These are phyloP conservation scores for Nothopassalora personata DNA, from an alignment of 2,329 filamentous ascomycete genomes.

Conservation along the genomic window DNA sequence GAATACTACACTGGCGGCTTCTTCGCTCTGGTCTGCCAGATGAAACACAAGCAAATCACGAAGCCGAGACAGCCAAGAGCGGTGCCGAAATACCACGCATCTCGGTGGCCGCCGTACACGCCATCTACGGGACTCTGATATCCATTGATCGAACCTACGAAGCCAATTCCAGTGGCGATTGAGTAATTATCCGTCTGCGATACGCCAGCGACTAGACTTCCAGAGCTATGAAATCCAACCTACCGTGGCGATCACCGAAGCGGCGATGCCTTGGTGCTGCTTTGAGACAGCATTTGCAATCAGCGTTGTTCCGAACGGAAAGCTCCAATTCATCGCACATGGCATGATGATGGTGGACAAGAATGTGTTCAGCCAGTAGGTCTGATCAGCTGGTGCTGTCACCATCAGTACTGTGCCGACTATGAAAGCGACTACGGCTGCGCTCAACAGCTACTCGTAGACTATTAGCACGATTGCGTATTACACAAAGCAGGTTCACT, in stretches of 20 bases:
- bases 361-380: constrained; percentile 59
- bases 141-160: constrained; percentile 56
- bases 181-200: constrained; percentile 55
- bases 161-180: constrained; percentile 58
- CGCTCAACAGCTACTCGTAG: constrained; percentile 23
- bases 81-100: constrained; percentile 6
- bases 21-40: constrained; percentile 3
- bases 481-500: background rate
- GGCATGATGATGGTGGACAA: constrained; percentile 53
- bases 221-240: background rate
- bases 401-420: constrained; percentile 34
- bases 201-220: background rate
- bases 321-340: constrained; percentile 60
- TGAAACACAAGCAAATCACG: constrained; percentile 4
- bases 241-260: constrained; percentile 52
- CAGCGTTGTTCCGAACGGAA: constrained; percentile 56
- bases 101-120: background rate
- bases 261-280: constrained; percentile 45
- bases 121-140: constrained; percentile 3
- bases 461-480: background rate
- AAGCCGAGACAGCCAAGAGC: background rate
- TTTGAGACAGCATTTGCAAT: constrained; percentile 46
- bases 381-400: constrained; percentile 47
- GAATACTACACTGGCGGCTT: background rate
- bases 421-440: constrained; percentile 35